Conservation (phyloP, 176 grass and related monocot species). For the bread wheat (Triticum aestivum) region IWGSC_CS_RefSeq_v2.1 NC_057805.1:13105345-13105844, state of each 20-base stretch:
- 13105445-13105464: not conserved
- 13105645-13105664: slow-evolving; percentile 85
- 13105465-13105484: slow-evolving; percentile 53
- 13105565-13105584: too few relatives aligned
- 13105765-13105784: slow-evolving; percentile 63
- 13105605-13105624: not conserved
- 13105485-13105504: slow-evolving; percentile 58
- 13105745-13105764: slow-evolving; percentile 77
- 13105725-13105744: slow-evolving; percentile 35
- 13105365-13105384: too few relatives aligned
- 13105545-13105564: too few relatives aligned
- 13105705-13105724: slow-evolving; percentile 69
- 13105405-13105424: too few relatives aligned
- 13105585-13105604: too few relatives aligned
- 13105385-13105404: too few relatives aligned
- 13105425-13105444: too few relatives aligned
- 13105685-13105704: slow-evolving; percentile 95
- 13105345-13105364: too few relatives aligned
- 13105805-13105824: slow-evolving; percentile 60
- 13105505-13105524: not conserved
- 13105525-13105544: not conserved
- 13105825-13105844: not conserved
- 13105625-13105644: slow-evolving; percentile 84
- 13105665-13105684: slow-evolving; percentile 72
- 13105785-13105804: slow-evolving; percentile 59